A percentile compares a stretch with the other conserved stretches of the same genome.
These are phyloP conservation scores for Malus sylvestris DNA, from an alignment of 306 rosid genomes.

Conservation along the genomic window DNA sequence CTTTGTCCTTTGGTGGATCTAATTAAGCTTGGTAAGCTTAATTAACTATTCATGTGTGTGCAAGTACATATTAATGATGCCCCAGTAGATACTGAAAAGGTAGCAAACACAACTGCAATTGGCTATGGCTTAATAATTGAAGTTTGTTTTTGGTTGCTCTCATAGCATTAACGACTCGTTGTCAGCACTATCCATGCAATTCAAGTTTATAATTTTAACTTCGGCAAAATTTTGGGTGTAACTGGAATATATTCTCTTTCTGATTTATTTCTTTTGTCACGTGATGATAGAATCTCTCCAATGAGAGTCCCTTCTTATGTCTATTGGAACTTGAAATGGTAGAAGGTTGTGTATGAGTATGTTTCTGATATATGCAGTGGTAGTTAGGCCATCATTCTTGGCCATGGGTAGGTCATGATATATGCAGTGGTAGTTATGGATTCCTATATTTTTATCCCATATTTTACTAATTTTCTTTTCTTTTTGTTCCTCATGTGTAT, in stretches of 20 bases:
- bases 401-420: not conserved
- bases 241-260: too few species aligned
- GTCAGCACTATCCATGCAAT: not conserved
- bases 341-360: not conserved
- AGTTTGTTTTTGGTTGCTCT: slow-evolving; percentile 40
- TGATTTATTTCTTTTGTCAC: too few species aligned
- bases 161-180: slow-evolving; percentile 23
- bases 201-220: not conserved
- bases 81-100: slow-evolving; percentile 30
- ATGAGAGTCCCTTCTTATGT: not conserved
- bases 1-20: too few species aligned
- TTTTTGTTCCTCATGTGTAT: not conserved
- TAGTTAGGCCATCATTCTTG: not conserved
- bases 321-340: not conserved
- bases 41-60: not conserved
- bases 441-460: not conserved
- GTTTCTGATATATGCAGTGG: not conserved
- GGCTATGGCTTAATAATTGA: slow-evolving; percentile 25
- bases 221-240: too few species aligned
- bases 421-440: not conserved
- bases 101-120: slow-evolving; percentile 31
- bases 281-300: too few species aligned
- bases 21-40: too few species aligned
- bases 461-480: not conserved
- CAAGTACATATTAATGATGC: slow-evolving; percentile 29